phyloP scores from a whole-genome alignment of 2,329 filamentous ascomycete genomes.

The Paraphaeosphaeria minitans region DNA sequence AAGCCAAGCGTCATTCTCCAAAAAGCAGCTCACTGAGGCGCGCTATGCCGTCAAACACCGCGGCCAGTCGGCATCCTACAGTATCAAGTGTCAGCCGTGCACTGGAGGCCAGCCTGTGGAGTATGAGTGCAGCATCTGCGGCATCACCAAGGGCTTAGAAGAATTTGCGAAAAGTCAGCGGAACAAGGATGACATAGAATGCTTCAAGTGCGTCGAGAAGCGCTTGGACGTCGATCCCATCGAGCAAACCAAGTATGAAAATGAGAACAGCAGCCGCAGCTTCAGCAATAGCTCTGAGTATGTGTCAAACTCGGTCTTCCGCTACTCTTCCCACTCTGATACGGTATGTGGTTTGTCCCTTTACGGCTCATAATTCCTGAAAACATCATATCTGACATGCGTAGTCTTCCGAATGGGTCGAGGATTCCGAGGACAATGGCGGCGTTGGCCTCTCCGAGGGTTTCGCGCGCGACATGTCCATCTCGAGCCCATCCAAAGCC shows the following conservation, averaged over 20 bases:
- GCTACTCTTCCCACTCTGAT: slow-evolving; percentile 21
- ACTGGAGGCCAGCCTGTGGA: slow-evolving; percentile 52
- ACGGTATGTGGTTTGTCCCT: slow-evolving; percentile 21
- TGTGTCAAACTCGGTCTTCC: slow-evolving; percentile 29
- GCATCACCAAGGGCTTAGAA: slow-evolving; percentile 52
- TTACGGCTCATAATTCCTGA: neutral
- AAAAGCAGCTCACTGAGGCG: slow-evolving; percentile 52
- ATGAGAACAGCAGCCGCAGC: slow-evolving; percentile 31
- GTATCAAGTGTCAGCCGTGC: slow-evolving; percentile 53
- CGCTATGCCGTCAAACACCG: slow-evolving; percentile 23
- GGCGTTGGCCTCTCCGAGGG: slow-evolving; percentile 24
- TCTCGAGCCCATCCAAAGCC: slow-evolving; percentile 12
- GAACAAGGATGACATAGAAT: slow-evolving; percentile 48
- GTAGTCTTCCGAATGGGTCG: slow-evolving; percentile 19
- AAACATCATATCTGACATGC: neutral
- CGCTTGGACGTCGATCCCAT: slow-evolving; percentile 30
- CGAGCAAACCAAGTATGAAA: slow-evolving; percentile 42
- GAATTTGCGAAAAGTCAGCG: slow-evolving; percentile 58
- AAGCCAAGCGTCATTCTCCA: slow-evolving; percentile 49
- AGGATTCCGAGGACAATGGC: slow-evolving; percentile 18
- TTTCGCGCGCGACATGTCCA: slow-evolving; percentile 24
- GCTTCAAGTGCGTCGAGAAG: slow-evolving; percentile 37
- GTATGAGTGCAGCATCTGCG: slow-evolving; percentile 56
- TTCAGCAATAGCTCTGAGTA: slow-evolving; percentile 24
- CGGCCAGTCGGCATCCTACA: slow-evolving; percentile 21